These are phyloP conservation scores for Penicillium daleae DNA, from an alignment of 495 filamentous ascomycete species.

Conservation along the genomic window DNA sequence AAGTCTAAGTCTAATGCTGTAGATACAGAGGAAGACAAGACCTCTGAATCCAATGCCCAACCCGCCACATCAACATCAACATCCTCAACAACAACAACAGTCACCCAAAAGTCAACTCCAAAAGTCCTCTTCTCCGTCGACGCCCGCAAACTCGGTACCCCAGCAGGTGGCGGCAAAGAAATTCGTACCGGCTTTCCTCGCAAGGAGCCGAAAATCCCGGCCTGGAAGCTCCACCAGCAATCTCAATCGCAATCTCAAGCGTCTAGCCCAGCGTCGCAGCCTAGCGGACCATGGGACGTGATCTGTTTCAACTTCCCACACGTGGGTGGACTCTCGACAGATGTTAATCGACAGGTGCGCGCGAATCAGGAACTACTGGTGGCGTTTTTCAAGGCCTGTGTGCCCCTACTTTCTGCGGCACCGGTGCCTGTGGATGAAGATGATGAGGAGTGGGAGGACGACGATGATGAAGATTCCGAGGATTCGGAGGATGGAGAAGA, in stretches of 20 bases:
- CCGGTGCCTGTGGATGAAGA: conserved; percentile 34
- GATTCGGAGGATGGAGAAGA: conserved; percentile 21
- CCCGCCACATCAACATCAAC: conserved; percentile 3
- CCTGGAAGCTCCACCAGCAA: conserved; percentile 34
- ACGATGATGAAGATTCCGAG: conserved; percentile 20
- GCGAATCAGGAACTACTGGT: conserved; percentile 90
- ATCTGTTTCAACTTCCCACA: conserved; percentile 98
- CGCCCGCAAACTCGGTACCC: conserved; percentile 66
- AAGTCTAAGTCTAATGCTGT: conserved; percentile 16
- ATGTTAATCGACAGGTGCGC: conserved; percentile 92
- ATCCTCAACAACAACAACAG: background rate
- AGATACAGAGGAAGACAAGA: conserved; percentile 7
- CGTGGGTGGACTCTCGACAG: conserved; percentile 85
- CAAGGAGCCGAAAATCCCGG: conserved; percentile 35
- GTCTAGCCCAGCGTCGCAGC: background rate
- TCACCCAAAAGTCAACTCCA: conserved; percentile 18
- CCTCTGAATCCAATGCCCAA: background rate
- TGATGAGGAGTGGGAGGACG: conserved; percentile 31
- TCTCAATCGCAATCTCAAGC: conserved; percentile 1
- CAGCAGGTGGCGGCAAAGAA: conserved; percentile 46
- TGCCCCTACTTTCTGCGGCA: conserved; percentile 51
- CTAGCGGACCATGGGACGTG: conserved; percentile 63
- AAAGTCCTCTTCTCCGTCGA: conserved; percentile 72
- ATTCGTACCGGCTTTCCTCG: conserved; percentile 38
- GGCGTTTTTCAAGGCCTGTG: conserved; percentile 71